phyloP scores from a whole-genome alignment of 768 basidiomycete genomes.

The Mycena polygramma region DNA sequence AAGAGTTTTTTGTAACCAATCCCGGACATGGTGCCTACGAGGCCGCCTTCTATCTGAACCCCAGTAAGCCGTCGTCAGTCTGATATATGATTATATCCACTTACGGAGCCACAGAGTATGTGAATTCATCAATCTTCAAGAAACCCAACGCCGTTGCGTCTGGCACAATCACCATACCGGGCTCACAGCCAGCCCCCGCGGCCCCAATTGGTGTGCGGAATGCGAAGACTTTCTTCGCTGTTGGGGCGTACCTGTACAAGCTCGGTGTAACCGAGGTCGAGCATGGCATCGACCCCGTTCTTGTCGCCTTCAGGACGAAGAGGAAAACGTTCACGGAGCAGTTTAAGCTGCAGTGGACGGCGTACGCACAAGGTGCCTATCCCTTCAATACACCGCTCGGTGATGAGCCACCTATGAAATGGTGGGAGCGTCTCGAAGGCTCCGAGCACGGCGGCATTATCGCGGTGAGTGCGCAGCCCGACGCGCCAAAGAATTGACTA shows the following conservation, averaged over 20 bases:
- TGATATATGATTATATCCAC: not conserved
- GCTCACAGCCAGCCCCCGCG: constrained; percentile 27
- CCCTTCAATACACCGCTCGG: constrained; percentile 42
- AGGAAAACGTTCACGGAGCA: constrained; percentile 32
- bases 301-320: constrained; percentile 37
- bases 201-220: constrained; percentile 41
- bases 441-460: constrained; percentile 46
- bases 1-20: constrained; percentile 10
- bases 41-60: constrained; percentile 15
- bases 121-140: constrained; percentile 3
- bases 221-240: constrained; percentile 44
- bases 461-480: constrained; percentile 50
- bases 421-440: constrained; percentile 40
- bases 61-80: not conserved
- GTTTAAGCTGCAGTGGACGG: constrained; percentile 43
- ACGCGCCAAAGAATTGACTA: no score
- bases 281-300: constrained; percentile 36
- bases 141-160: constrained; percentile 2
- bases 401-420: constrained; percentile 38
- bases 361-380: constrained; percentile 43
- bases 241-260: constrained; percentile 39
- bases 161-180: constrained; percentile 33
- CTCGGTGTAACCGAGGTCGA: constrained; percentile 39
- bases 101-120: not conserved
- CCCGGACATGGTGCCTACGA: constrained; percentile 9